phyloP scores from a whole-genome alignment of 176 grass and related monocot genomes.

The Neostapfia colusana region DNA sequence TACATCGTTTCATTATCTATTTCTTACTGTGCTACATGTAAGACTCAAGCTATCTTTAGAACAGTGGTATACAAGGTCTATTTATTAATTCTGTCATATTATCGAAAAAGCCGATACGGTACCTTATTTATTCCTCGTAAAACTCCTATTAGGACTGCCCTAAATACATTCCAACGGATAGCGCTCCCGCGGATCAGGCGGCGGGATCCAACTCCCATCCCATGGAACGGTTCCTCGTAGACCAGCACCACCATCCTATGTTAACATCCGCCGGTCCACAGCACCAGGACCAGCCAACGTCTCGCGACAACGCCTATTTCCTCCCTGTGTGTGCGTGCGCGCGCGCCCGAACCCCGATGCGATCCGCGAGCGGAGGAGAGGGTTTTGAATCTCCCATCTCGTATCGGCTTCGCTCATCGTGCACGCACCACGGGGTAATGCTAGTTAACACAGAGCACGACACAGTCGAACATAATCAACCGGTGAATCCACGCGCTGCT shows the following conservation, averaged over 20 bases:
- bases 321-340: neutral
- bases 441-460: slow-evolving; percentile 37
- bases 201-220: neutral
- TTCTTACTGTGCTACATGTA: too few relatives aligned
- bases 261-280: neutral
- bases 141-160: neutral
- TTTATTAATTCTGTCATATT: neutral
- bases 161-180: slow-evolving; percentile 24
- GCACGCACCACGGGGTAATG: neutral
- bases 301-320: too few relatives aligned
- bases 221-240: neutral
- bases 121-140: neutral
- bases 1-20: too few relatives aligned
- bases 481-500: slow-evolving; percentile 22
- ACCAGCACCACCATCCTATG: neutral
- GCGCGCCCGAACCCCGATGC: slow-evolving; percentile 20
- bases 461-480: neutral
- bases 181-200: slow-evolving; percentile 4
- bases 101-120: neutral
- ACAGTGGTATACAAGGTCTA: too few relatives aligned
- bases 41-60: too few relatives aligned
- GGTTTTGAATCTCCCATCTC: slow-evolving; percentile 39
- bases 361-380: neutral
- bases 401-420: slow-evolving; percentile 23
- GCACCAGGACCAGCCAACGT: neutral